phyloP scores from a whole-genome alignment of 345 rosid species.

The Bruguiera gymnorhiza region DNA sequence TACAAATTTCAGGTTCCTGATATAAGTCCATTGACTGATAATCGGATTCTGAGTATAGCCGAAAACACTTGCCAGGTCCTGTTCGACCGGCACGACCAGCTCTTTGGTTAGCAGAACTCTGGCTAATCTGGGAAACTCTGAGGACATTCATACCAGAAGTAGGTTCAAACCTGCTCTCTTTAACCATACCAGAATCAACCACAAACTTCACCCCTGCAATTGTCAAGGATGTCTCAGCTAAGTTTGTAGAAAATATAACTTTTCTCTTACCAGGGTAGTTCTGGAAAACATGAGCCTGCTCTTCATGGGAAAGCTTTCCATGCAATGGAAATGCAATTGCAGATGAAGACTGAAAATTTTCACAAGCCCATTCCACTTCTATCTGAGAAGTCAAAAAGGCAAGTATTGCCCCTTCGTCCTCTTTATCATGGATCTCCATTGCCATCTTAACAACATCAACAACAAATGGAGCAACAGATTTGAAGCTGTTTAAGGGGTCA shows the following conservation, averaged over 20 bases:
- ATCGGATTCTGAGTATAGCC: conserved; percentile 57
- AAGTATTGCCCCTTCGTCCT: conserved; percentile 78
- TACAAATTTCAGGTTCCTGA: conserved; percentile 82
- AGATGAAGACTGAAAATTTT: conserved; percentile 51
- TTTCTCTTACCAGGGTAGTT: conserved; percentile 63
- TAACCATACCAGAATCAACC: conserved; percentile 81
- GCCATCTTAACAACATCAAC: conserved; percentile 60
- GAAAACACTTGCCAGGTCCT: conserved; percentile 78
- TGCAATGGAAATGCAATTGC: conserved; percentile 74
- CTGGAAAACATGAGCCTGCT: conserved; percentile 64
- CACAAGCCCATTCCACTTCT: conserved; percentile 95
- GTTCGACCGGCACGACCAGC: conserved; percentile 99
- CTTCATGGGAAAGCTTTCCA: conserved; percentile 75
- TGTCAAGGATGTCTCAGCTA: conserved; percentile 96
- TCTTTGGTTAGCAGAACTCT: conserved; percentile 85
- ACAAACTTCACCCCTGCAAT: conserved; percentile 92
- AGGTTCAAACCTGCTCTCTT: conserved; percentile 75
- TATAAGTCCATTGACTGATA: conserved; percentile 57
- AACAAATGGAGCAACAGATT: conserved; percentile 54
- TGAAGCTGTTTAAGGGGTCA: conserved; percentile 18
- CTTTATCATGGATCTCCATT: conserved; percentile 48
- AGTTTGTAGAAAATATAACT: conserved; percentile 83
- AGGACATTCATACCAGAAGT: conserved; percentile 81
- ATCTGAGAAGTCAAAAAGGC: conserved; percentile 86
- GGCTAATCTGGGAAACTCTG: conserved; percentile 61